Percentiles rank a stretch among this genome's conserved stretches.
Evolutionary conservation across 2,329 filamentous ascomycete species (phyloP).

Genomic region (Akanthomyces uredinophilus): DNA sequence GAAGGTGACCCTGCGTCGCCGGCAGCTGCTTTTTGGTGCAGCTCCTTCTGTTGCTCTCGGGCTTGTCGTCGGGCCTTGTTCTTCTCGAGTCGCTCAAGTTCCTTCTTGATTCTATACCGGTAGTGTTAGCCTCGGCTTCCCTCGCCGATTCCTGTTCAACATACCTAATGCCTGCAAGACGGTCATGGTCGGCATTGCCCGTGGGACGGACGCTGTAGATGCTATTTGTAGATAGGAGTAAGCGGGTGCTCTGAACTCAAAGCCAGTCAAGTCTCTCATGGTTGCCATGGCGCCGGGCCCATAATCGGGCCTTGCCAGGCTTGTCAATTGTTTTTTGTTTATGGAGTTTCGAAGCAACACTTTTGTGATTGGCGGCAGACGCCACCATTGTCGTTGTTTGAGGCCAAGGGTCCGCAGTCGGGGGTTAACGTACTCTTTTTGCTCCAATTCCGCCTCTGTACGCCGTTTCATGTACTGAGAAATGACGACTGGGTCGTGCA

Average conservation of each 20-base stretch:
- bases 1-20: slow-evolving; percentile 49
- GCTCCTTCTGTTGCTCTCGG: slow-evolving; percentile 82
- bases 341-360: background rate
- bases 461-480: slow-evolving; percentile 79
- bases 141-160: slow-evolving; percentile 7
- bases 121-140: slow-evolving; percentile 15
- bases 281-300: slow-evolving; percentile 27
- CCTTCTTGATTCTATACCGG: slow-evolving; percentile 42
- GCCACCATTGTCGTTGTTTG: background rate
- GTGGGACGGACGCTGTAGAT: slow-evolving; percentile 46
- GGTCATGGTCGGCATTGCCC: slow-evolving; percentile 47
- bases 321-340: background rate
- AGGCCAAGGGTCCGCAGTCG: background rate
- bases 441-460: slow-evolving; percentile 63
- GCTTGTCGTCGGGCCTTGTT: slow-evolving; percentile 88
- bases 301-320: slow-evolving; percentile 14
- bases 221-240: slow-evolving; percentile 37
- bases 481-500: slow-evolving; percentile 82
- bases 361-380: background rate
- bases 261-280: slow-evolving; percentile 26
- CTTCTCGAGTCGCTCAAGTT: slow-evolving; percentile 78
- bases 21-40: slow-evolving; percentile 41
- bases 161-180: slow-evolving; percentile 40
- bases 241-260: slow-evolving; percentile 32
- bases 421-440: slow-evolving; percentile 59